Percentiles rank a stretch among this genome's conserved stretches.
These are phyloP conservation scores for Udeniomyces megalosporus DNA, from an alignment of 768 basidiomycete species.

Conservation along the genomic window DNA sequence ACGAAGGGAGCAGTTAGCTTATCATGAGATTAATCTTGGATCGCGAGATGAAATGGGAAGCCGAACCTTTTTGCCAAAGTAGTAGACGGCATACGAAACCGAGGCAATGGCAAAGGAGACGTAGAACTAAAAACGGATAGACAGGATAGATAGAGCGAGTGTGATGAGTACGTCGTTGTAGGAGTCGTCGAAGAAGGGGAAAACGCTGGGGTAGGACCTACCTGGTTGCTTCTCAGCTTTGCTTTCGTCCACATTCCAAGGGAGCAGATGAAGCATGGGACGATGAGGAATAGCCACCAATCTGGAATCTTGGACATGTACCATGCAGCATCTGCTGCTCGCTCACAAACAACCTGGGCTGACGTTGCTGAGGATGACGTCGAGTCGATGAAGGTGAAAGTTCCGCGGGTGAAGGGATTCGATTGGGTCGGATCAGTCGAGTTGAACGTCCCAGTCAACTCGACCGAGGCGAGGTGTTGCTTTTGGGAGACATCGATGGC, in stretches of 20 bases:
- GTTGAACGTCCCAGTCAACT: slow-evolving; percentile 3
- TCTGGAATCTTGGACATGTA: neutral
- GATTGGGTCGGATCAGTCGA: neutral
- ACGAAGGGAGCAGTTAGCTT: no score
- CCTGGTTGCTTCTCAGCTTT: neutral
- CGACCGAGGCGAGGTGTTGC: neutral
- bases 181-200: neutral
- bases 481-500: neutral
- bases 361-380: neutral
- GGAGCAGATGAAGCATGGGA: slow-evolving; percentile 1
- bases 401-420: slow-evolving; percentile 6
- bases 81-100: neutral
- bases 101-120: neutral
- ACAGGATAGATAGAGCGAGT: neutral
- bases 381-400: slow-evolving; percentile 4
- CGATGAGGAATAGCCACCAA: slow-evolving; percentile 10
- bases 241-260: slow-evolving; percentile 14
- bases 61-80: neutral
- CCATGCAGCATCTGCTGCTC: neutral
- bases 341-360: neutral
- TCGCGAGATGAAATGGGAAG: neutral
- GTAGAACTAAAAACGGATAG: neutral
- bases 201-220: neutral
- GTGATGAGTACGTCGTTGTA: neutral
- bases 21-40: no score